Percentiles rank a stretch among this genome's conserved stretches.
Evolutionary conservation across 768 basidiomycete genomes (phyloP).

Genomic region (Auricularia heimuer): DNA sequence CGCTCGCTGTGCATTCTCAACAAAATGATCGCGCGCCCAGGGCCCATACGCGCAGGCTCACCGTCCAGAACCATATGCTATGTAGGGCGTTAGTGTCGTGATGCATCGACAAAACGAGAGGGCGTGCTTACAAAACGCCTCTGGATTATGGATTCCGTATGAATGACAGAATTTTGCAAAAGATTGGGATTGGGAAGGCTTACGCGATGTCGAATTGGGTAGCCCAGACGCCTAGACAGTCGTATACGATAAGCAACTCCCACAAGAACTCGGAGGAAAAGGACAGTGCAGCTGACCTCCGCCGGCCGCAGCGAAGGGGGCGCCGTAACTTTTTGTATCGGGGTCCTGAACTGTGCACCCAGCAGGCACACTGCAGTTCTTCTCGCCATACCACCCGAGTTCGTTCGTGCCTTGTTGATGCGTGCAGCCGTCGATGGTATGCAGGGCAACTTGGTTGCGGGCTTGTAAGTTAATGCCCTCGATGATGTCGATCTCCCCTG

Average conservation of each 20-base stretch:
- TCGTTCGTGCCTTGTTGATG: not conserved
- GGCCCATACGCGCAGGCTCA: not conserved
- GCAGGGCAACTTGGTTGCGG: constrained; percentile 31
- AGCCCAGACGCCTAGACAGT: constrained; percentile 59
- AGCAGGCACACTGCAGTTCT: not conserved
- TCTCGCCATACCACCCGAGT: not conserved
- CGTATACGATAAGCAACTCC: constrained; percentile 24
- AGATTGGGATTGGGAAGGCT: not conserved
- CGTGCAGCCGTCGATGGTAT: not conserved
- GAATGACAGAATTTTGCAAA: not conserved
- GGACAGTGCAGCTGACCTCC: not conserved
- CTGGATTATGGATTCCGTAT: not conserved
- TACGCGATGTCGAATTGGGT: constrained; percentile 50
- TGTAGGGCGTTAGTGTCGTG: not conserved
- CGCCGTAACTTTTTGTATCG: not conserved
- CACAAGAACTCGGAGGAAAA: not conserved
- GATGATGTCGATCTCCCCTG: constrained; percentile 47
- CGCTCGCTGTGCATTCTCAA: no score
- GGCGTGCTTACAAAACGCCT: constrained; percentile 36
- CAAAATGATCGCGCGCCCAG: not conserved
- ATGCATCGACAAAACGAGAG: constrained; percentile 19
- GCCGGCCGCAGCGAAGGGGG: not conserved
- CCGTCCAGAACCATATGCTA: not conserved
- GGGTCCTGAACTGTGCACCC: not conserved
- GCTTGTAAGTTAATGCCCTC: constrained; percentile 46